Evolutionary conservation across 1,284 basidiomycete genomes (phyloP).

Genomic region (Malassezia slooffiae): DNA sequence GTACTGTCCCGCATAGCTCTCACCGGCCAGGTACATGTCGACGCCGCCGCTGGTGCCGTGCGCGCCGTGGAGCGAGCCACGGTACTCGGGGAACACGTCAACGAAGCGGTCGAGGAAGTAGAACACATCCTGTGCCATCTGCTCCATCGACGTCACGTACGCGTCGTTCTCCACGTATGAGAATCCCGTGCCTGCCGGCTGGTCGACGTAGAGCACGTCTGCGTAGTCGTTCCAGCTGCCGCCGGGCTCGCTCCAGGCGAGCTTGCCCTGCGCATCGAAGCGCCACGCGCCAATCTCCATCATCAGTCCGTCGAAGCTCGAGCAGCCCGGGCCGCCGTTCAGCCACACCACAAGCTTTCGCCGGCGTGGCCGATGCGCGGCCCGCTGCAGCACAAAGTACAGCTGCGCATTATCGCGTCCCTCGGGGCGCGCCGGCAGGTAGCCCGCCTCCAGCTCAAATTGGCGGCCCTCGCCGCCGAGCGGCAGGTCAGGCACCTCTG

Average conservation of each 20-base stretch:
- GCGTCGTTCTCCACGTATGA: conserved; percentile 76
- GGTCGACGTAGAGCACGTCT: conserved; percentile 93
- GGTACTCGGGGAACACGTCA: conserved; percentile 76
- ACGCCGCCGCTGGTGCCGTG: conserved; percentile 59
- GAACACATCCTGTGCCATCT: conserved; percentile 70
- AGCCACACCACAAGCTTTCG: conserved; percentile 90
- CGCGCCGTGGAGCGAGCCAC: conserved; percentile 27
- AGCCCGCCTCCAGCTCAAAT: conserved; percentile 32
- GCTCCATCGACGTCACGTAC: conserved; percentile 57
- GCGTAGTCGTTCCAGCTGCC: conserved; percentile 98
- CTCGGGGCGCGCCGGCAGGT: conserved; percentile 26
- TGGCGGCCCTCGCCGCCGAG: neutral
- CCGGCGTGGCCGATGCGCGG: conserved; percentile 71
- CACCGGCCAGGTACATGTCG: conserved; percentile 46
- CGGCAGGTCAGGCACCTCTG: conserved; percentile 7
- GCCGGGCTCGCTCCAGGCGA: conserved; percentile 58
- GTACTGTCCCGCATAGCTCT: conserved; percentile 27
- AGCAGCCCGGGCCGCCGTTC: conserved; percentile 92
- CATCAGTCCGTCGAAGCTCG: conserved; percentile 90
- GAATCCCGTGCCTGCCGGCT: conserved; percentile 89
- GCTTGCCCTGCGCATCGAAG: conserved; percentile 63
- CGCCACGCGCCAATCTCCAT: conserved; percentile 90
- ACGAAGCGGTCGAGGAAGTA: conserved; percentile 81
- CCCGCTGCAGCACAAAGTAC: conserved; percentile 83
- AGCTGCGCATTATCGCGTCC: conserved; percentile 57